phyloP scores from a whole-genome alignment of 345 rosid genomes.

The Syzygium aromaticum region DNA sequence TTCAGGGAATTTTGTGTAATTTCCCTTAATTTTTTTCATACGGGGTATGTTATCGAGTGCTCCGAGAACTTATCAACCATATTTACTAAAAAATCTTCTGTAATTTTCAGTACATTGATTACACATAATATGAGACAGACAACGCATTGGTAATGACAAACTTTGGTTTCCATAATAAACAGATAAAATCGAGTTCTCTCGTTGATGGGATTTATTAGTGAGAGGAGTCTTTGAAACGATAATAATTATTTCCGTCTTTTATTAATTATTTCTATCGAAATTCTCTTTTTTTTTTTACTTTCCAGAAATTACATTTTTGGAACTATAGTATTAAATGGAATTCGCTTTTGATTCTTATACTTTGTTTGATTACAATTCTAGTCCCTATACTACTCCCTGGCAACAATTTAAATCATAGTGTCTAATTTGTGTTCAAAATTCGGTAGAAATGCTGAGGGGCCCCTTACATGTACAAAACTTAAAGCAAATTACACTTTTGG shows the following conservation, averaged over 20 bases:
- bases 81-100: neutral
- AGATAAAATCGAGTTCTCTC: neutral
- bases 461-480: neutral
- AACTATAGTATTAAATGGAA: neutral
- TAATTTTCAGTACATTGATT: neutral
- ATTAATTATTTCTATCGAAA: too few species aligned
- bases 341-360: too few species aligned
- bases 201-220: neutral
- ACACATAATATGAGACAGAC: neutral
- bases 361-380: too few species aligned
- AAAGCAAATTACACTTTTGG: neutral
- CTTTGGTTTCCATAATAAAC: neutral
- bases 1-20: neutral
- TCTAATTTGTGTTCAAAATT: too few species aligned
- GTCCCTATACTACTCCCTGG: too few species aligned
- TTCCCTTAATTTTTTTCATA: neutral
- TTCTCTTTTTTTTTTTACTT: neutral
- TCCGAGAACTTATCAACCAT: neutral
- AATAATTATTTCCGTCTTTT: too few species aligned
- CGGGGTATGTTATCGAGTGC: neutral
- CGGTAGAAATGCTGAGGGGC: too few species aligned
- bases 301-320: neutral
- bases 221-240: neutral
- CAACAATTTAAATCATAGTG: too few species aligned
- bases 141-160: neutral